phyloP scores from a whole-genome alignment of 2,329 filamentous ascomycete species.

The Xylaria sp. region DNA sequence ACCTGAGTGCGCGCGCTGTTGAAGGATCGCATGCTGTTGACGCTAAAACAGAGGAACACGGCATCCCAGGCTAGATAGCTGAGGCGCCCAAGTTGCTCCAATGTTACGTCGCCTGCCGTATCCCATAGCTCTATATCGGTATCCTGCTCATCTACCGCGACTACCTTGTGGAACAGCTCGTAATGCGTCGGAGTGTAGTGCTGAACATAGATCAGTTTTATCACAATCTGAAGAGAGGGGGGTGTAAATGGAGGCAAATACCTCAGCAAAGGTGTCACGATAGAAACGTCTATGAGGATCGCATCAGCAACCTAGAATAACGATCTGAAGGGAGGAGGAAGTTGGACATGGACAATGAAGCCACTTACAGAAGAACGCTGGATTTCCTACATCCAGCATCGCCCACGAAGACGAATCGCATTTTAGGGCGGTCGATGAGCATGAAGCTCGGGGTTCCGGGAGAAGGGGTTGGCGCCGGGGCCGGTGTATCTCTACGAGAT shows the following conservation, averaged over 20 bases:
- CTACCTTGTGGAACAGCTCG: constrained; percentile 46
- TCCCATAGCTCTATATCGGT: constrained; percentile 51
- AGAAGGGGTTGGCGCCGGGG: constrained; percentile 26
- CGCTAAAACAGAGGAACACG: constrained; percentile 53
- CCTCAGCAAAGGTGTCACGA: constrained; percentile 41
- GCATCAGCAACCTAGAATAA: constrained; percentile 16
- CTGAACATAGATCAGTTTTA: constrained; percentile 29
- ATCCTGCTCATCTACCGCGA: constrained; percentile 41
- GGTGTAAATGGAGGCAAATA: constrained; percentile 22
- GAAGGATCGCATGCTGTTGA: constrained; percentile 49
- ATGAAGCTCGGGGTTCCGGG: constrained; percentile 37
- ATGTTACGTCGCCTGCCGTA: constrained; percentile 43
- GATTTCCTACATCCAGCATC: constrained; percentile 49
- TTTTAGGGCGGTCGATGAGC: constrained; percentile 39
- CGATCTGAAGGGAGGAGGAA: not conserved
- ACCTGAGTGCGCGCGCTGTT: constrained; percentile 47
- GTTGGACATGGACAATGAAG: not conserved
- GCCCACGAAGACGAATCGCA: constrained; percentile 50
- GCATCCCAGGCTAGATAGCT: constrained; percentile 51
- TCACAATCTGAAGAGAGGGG: not conserved
- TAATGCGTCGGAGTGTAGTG: constrained; percentile 44
- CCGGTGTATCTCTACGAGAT: constrained; percentile 21
- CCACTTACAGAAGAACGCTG: constrained; percentile 46
- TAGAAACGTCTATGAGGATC: constrained; percentile 46
- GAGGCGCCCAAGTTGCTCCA: constrained; percentile 47